Conservation (phyloP, 805 yeast genomes). For the Starmera pachycereana region DNA sequence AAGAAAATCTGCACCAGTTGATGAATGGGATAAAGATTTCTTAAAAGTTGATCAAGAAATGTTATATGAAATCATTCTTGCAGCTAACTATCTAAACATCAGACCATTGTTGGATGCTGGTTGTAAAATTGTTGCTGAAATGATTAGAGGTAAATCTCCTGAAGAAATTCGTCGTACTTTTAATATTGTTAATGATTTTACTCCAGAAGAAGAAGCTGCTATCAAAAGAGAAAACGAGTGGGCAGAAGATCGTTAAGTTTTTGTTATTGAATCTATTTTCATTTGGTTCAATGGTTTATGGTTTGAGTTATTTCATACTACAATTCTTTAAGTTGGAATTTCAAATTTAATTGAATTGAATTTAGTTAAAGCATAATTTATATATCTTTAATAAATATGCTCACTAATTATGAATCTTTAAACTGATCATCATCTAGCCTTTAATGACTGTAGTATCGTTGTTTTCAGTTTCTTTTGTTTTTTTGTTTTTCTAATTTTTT, state of each 20-base stretch:
- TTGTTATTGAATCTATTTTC: background rate
- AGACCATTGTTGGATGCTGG: constrained; percentile 70
- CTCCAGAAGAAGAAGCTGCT: constrained; percentile 83
- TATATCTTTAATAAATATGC: no score
- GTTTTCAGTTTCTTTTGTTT: no score
- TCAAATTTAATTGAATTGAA: no score
- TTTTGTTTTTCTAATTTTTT: no score
- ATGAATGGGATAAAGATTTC: constrained; percentile 93
- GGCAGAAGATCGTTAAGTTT: constrained; percentile 71
- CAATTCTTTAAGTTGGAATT: no score
- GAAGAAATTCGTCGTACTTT: constrained; percentile 74
- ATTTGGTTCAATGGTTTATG: background rate
- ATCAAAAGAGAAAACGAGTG: constrained; percentile 82
- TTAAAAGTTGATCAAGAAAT: constrained; percentile 88
- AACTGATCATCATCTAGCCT: no score
- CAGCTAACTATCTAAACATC: constrained; percentile 73
- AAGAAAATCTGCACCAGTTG: constrained; percentile 83
- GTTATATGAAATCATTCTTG: constrained; percentile 71
- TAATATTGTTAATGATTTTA: constrained; percentile 73
- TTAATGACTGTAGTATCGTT: no score
- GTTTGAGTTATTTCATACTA: no score
- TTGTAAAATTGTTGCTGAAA: constrained; percentile 73
- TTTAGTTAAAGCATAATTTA: no score
- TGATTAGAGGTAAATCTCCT: constrained; percentile 73
- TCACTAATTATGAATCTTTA: no score